Evolutionary conservation across 2,329 filamentous ascomycete species (phyloP).

Genomic region (Chaetomiaceae sp.): DNA sequence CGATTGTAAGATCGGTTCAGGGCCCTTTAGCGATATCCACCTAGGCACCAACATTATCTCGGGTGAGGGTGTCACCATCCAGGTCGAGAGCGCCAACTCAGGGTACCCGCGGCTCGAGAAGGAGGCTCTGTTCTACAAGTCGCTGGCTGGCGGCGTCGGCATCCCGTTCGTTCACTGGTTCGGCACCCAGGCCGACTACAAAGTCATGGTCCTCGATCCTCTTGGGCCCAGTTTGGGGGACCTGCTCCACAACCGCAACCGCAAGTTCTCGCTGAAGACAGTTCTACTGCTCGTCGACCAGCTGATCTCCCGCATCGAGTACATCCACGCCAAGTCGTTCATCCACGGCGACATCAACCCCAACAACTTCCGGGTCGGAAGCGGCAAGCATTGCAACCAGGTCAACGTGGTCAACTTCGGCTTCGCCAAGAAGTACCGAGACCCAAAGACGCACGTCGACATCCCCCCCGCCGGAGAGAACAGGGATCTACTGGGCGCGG

Average conservation of each 20-base stretch:
- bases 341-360: constrained; percentile 99
- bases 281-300: constrained; percentile 95
- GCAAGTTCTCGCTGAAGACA: constrained; percentile 98
- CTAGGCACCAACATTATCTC: constrained; percentile 99
- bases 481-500: constrained; percentile 99
- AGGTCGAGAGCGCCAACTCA: constrained; percentile 98
- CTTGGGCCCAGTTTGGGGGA: constrained; percentile 94
- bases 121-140: constrained; percentile 90
- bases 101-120: constrained; percentile 99
- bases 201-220: constrained; percentile 98
- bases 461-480: constrained; percentile 99
- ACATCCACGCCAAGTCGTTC: constrained; percentile 99
- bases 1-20: constrained; percentile 97
- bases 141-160: constrained; percentile 89
- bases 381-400: constrained; percentile 98
- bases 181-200: constrained; percentile 98
- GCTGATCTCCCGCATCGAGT: constrained; percentile 98
- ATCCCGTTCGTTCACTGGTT: constrained; percentile 99
- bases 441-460: constrained; percentile 99
- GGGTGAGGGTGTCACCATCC: constrained; percentile 98
- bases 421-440: constrained; percentile 98
- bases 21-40: constrained; percentile 97
- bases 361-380: constrained; percentile 99
- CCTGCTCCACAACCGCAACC: constrained; percentile 99
- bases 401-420: constrained; percentile 99